phyloP scores from a whole-genome alignment of 2,329 filamentous ascomycete genomes.

The Diaporthe sp. region DNA sequence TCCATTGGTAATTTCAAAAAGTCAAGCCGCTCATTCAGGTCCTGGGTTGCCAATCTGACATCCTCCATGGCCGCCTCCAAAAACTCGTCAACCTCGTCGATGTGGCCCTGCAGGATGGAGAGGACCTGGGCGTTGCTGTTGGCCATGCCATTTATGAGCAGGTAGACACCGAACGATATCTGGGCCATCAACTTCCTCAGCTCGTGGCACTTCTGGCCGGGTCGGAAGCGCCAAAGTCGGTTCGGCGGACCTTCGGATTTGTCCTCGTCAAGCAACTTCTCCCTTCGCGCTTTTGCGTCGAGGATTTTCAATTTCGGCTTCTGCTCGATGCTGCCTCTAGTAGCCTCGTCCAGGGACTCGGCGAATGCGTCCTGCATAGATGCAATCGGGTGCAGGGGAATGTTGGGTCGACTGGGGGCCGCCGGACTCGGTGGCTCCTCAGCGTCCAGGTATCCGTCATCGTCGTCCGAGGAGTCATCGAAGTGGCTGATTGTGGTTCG shows the following conservation, averaged over 20 bases:
- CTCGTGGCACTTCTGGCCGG: constrained; percentile 85
- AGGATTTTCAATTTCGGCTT: constrained; percentile 67
- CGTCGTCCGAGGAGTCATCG: constrained; percentile 35
- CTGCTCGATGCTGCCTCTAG: constrained; percentile 56
- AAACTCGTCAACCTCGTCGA: constrained; percentile 94
- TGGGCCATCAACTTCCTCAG: constrained; percentile 91
- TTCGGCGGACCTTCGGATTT: constrained; percentile 79
- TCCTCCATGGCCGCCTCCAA: constrained; percentile 89
- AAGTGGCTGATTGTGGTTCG: constrained; percentile 40
- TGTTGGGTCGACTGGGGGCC: constrained; percentile 38
- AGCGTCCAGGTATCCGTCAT: constrained; percentile 12
- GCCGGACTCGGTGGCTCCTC: constrained; percentile 25
- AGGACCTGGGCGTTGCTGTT: constrained; percentile 92
- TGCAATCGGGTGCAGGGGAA: constrained; percentile 75
- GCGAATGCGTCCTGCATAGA: constrained; percentile 86
- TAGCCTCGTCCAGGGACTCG: constrained; percentile 82
- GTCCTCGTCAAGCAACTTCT: constrained; percentile 75
- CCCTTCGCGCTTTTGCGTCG: constrained; percentile 73
- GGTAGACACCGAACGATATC: constrained; percentile 92
- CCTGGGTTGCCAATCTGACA: constrained; percentile 80
- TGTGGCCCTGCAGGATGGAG: constrained; percentile 88
- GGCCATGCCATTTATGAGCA: constrained; percentile 86
- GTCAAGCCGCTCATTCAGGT: constrained; percentile 84
- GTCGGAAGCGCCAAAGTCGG: constrained; percentile 80
- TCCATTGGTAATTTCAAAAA: constrained; percentile 86